Evolutionary conservation across 164 flowering plant genomes (phyloP), one percentile per base, ranked within the genome.

Genomic region (Chimonanthus praecox): DNA sequence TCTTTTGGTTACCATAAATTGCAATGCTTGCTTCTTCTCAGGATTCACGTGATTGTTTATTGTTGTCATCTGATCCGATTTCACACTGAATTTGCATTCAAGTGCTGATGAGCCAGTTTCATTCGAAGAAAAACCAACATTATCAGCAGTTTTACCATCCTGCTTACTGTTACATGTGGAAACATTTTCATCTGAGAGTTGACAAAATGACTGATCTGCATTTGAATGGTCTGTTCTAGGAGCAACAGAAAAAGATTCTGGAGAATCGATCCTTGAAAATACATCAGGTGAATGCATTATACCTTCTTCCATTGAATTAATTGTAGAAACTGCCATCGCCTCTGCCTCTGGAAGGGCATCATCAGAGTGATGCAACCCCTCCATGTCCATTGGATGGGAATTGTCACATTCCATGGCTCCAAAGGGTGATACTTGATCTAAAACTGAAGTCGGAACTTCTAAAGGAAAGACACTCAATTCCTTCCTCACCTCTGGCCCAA

Each of bases 211-310:
- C 77, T 71, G 58, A n/a, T 75, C 48, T 11, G 73, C 7, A 68
- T 71, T 70, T 62, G 71, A 18, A 47, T 51, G 58, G 15, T 46
- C 49, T 1, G 60, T n/a, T 18, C 51, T 78, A 9, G 80, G 61
- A 43, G 65, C 72, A 71, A n/a, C 49, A 15, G 74, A 50, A 64
- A 75, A 51, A 49, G 71, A 76, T 66, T 79, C 82, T 45, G 80
- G 78, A 78, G 80, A 77, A 54, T 61, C 79, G 66, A 76, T 58
- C 47, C 73, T 75, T 54, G 78, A 70, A 49, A n/a, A 67, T 45
- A 21, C 44, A 75, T 80, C 82, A 50, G 76, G 63, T 45, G 70
- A 70, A 73, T 72, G 71, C 7, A 77, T 80, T 73, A 78, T 69
- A 21, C 20, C 68, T 70, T 74, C 80, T 68, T 74, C 81, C 76